These are phyloP conservation scores for Pythium grandisporangium DNA, from an alignment of 352 stramenopile genomes.

Conservation along the genomic window DNA sequence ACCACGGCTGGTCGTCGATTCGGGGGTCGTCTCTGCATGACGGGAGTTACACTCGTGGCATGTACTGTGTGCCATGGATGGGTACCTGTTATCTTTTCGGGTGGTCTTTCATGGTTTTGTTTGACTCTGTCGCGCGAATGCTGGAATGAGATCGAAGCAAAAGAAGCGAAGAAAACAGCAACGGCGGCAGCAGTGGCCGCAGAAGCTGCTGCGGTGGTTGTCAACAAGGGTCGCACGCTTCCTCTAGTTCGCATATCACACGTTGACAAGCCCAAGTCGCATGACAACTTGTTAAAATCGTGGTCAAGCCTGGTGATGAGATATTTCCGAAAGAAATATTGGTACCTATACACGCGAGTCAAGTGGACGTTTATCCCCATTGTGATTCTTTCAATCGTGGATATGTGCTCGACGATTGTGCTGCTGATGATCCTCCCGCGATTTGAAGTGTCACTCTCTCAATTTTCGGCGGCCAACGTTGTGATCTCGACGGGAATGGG, in stretches of 20 bases:
- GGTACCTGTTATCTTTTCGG: conserved; percentile 40
- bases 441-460: conserved; percentile 45
- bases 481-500: conserved; percentile 50
- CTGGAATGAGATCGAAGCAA: conserved; percentile 61
- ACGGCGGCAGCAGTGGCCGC: neutral
- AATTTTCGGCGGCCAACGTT: conserved; percentile 68
- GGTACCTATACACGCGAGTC: conserved; percentile 56
- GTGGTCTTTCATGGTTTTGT: conserved; percentile 54
- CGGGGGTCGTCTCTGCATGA: conserved; percentile 30
- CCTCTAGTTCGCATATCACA: too few relatives aligned
- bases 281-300: too few relatives aligned
- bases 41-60: conserved; percentile 31
- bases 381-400: conserved; percentile 53
- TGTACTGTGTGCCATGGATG: conserved; percentile 30
- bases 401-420: conserved; percentile 55
- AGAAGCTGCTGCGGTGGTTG: neutral
- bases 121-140: conserved; percentile 56
- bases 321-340: conserved; percentile 23
- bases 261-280: too few relatives aligned
- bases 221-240: too few relatives aligned
- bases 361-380: conserved; percentile 77
- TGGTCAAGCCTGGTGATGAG: conserved; percentile 13
- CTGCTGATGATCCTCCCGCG: conserved; percentile 28
- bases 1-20: conserved; percentile 14
- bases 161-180: conserved; percentile 6